Conservation (phyloP, 129 eudicot genomes). For the Logfia minima region DNA sequence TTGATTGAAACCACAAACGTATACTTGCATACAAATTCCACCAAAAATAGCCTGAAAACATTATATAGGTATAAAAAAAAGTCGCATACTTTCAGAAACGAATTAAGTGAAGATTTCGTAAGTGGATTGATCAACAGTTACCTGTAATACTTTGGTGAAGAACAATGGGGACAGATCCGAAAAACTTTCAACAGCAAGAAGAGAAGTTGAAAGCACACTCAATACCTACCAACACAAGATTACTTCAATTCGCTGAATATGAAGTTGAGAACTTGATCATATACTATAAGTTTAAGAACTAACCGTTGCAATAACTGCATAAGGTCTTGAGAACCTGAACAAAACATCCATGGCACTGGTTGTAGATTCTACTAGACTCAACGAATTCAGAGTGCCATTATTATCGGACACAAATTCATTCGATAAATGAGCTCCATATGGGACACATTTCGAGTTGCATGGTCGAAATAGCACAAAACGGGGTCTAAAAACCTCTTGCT, state of each 20-base stretch:
- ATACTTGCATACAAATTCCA: constrained; percentile 38
- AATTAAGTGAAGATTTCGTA: background rate
- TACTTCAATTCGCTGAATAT: too few species aligned
- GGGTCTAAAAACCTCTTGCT: background rate
- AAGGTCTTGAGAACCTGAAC: constrained; percentile 40
- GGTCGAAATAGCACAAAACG: background rate
- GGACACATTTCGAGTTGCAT: background rate
- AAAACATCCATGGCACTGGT: constrained; percentile 15
- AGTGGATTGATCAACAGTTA: background rate
- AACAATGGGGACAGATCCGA: constrained; percentile 32
- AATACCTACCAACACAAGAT: constrained; percentile 18
- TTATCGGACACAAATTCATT: background rate
- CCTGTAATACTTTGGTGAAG: constrained; percentile 31
- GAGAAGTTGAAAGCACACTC: constrained; percentile 36
- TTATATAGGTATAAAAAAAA: background rate
- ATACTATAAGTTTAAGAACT: background rate
- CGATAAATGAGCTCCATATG: background rate
- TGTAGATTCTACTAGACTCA: constrained; percentile 6
- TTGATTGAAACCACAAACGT: constrained; percentile 41
- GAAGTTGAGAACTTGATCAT: background rate
- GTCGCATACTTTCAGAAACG: background rate
- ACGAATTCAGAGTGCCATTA: background rate
- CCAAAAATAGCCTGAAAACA: constrained; percentile 30
- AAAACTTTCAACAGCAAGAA: constrained; percentile 33
- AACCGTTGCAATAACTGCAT: constrained; percentile 39